Percentiles rank a stretch among this genome's conserved stretches.
These are phyloP conservation scores for Paraglomus occultum DNA, from an alignment of 192 early-diverging fungal species.

Conservation along the genomic window DNA sequence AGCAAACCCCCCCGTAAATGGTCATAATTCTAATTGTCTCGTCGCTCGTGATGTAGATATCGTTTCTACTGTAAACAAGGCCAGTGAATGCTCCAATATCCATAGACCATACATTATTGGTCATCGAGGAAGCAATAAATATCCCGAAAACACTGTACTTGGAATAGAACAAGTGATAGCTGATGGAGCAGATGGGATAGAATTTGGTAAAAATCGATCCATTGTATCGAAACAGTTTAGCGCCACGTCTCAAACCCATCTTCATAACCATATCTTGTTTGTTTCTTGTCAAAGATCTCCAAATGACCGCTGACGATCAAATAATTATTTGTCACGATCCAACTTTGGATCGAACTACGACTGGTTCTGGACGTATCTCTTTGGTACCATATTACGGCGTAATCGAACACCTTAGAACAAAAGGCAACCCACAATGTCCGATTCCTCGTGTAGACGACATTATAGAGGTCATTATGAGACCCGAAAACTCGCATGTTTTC, in stretches of 20 bases:
- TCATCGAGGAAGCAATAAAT: constrained; percentile 49
- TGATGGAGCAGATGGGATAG: constrained; percentile 50
- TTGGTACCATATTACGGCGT: constrained; percentile 45
- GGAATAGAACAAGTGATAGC: constrained; percentile 49
- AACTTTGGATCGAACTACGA: constrained; percentile 48
- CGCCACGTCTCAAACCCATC: no score
- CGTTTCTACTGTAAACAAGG: no score
- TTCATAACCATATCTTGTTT: no score
- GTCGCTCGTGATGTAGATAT: no score
- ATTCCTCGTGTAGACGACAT: constrained; percentile 51
- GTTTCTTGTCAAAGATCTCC: constrained; percentile 42
- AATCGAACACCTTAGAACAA: constrained; percentile 49
- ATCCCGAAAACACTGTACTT: constrained; percentile 56
- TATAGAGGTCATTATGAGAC: constrained; percentile 42
- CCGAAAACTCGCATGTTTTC: constrained; percentile 46
- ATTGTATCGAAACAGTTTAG: no score
- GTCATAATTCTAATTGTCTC: no score
- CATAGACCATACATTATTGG: constrained; percentile 7
- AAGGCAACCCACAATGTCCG: constrained; percentile 41
- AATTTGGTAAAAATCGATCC: constrained; percentile 35
- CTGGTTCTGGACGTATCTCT: constrained; percentile 44
- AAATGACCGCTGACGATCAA: constrained; percentile 49
- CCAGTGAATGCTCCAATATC: no score
- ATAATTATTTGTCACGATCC: constrained; percentile 56
- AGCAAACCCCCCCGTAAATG: no score